Base-by-base conservation (phyloP, 305 asterid genomes). In the Lippia alba region DNA sequence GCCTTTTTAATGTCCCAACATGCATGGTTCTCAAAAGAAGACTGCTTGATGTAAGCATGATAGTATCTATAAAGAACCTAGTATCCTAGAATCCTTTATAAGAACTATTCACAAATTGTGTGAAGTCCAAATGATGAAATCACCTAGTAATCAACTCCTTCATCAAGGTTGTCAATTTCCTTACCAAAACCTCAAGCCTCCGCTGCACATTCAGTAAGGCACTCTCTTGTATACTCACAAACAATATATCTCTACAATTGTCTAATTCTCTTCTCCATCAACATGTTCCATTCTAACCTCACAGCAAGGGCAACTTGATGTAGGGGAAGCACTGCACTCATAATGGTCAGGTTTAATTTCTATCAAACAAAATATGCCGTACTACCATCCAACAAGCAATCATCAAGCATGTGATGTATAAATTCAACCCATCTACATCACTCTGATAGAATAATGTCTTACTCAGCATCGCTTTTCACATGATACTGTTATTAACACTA, bases 341-440 rank as follows among this genome's bases (percentile, higher is more conserved):
- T 19, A 34, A 65, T 66, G 49, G 44, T 32, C 51, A 9, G 40
- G 61, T 63, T 61, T 41, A 48, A 66, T 36, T 10, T 61, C 59
- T 16, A 30, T 48, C 46, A 30, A 40, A 56, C 48, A 12, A 6
- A 68, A 54, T 74, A 64, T 45, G 49, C 44, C 41, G 49, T 12
- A 11, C 41, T 62, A 36, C 69, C 62, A 33, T 34, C 51, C 53
- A 63, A 51, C 66, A 73, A 53, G 57, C 32, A 67, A 60, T 19
- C 71, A 72, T 46, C 49, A 17, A 41, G 33, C 12, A 33, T 5
- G 30, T 15, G 34, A 18, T 59, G 61, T 30, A 19, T 63, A 17
- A 24, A 6, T 66, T 34, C 63, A 49, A 45, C 61, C 41, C 20
- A 10, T 39, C 30, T 39, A 17, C 48, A 61, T 54, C 19, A 17